Evolutionary conservation across 2,329 filamentous ascomycete genomes (phyloP), one percentile per base, ranked within the genome.

Genomic region (Tolypocladium ophioglossoides): DNA sequence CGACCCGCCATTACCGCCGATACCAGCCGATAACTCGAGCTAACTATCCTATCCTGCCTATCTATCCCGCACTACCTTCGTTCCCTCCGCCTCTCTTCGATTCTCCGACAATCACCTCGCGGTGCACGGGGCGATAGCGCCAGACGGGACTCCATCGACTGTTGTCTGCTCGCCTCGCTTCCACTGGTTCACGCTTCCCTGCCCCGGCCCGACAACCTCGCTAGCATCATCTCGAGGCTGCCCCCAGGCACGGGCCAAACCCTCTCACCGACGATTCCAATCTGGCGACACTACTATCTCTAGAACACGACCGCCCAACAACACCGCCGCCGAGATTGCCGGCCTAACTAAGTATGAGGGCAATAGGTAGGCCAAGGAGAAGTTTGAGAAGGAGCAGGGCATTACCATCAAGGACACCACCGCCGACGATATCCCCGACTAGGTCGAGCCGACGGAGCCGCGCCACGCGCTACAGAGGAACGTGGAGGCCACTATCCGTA

Each of bases 261-360:
- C 41, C 40, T 14, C 22, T 46, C 4, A 18, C 41, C 24, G 22
- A 46, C 41, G 5, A 18, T 27, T 16, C 9, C 41, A 16, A 18
- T 24, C 14, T 30, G 6, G 22, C 47, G 30, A 20, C 30, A 44
- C 38, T n/a, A 11, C 30, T 39, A 10, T n/a, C n/a, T 20, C 27
- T 22, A 32, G 5, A 24, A 10, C 48, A 32, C 35, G 2, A 47
- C 18, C 14, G 18, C 16, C n/a, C 39, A 30, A 35, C 16, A 20
- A 20, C 41, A 56, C 50, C 55, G 57, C 52, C 68, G 74, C 64
- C 62, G 87, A 92, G 66, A 89, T 92, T 61, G 77, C 82, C 53
- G 75, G 76, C 50, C 74, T 91, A 65, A 91, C 87, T 55, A 85
- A 87, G 64, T 92, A 88, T 88, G 87, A 91, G 72, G 87, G 87